Evolutionary conservation across 805 yeast species (phyloP).

Genomic region (Yarrowia sp.): DNA sequence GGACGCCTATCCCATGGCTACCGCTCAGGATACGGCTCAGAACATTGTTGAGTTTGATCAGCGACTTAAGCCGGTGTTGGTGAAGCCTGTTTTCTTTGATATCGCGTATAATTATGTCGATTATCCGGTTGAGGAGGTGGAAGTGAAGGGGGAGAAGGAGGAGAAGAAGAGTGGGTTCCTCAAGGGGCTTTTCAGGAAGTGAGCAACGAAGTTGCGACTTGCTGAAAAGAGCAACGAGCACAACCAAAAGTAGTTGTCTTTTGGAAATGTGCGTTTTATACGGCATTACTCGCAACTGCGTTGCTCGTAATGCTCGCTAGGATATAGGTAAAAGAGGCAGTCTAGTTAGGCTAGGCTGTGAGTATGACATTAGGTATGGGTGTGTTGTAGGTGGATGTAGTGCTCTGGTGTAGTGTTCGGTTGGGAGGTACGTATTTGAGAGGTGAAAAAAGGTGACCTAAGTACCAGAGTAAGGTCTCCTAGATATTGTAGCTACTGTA

Average conservation of each 20-base stretch:
- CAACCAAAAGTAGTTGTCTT: no score
- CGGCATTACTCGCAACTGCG: background rate
- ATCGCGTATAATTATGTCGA: conserved; percentile 79
- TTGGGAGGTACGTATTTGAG: no score
- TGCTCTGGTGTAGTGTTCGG: no score
- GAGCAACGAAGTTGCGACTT: background rate
- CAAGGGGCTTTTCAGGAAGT: background rate
- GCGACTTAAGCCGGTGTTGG: conserved; percentile 58
- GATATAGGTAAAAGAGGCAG: no score
- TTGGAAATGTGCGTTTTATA: no score
- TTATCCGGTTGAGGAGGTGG: conserved; percentile 37
- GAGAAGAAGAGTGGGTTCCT: conserved; percentile 1
- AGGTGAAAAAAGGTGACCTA: no score
- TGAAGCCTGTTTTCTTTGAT: conserved; percentile 90
- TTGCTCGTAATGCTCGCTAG: no score
- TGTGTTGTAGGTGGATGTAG: no score
- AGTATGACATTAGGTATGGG: no score
- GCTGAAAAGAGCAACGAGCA: background rate
- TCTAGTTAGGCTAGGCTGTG: no score
- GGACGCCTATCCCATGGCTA: conserved; percentile 42
- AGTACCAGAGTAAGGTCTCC: no score
- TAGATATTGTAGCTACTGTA: no score
- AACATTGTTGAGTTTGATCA: conserved; percentile 39
- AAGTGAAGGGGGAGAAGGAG: background rate
- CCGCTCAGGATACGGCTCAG: conserved; percentile 33